Percentiles rank a stretch among this genome's conserved stretches.
Evolutionary conservation across 2,329 filamentous ascomycete species (phyloP).

Genomic region (Penicillium sp.): DNA sequence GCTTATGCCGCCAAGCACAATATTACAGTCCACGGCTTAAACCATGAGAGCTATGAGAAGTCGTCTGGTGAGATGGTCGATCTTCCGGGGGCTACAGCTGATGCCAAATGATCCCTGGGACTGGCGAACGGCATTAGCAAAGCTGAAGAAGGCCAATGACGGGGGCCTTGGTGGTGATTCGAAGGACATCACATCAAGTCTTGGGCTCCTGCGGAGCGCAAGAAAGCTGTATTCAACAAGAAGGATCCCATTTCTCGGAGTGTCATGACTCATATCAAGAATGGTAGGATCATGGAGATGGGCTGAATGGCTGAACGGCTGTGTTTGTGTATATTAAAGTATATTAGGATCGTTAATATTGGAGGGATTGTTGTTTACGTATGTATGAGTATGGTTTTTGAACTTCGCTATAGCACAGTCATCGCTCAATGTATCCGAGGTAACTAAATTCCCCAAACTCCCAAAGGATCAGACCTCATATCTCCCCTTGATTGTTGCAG

Average conservation of each 20-base stretch:
- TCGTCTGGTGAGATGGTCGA: conserved; percentile 15
- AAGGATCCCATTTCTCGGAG: conserved; percentile 40
- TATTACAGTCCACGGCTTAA: conserved; percentile 10
- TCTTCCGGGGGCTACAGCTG: conserved; percentile 21
- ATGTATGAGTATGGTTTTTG: background rate
- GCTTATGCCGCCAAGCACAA: conserved; percentile 21
- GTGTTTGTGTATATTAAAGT: background rate
- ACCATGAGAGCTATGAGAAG: conserved; percentile 21
- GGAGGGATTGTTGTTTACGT: background rate
- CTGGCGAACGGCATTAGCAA: background rate
- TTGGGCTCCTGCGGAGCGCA: conserved; percentile 35
- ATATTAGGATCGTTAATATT: too few relatives aligned
- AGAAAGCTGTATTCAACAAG: conserved; percentile 27
- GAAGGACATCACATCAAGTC: conserved; percentile 42
- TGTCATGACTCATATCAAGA: conserved; percentile 37
- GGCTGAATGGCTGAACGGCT: background rate
- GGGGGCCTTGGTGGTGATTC: conserved; percentile 38
- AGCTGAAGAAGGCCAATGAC: background rate
- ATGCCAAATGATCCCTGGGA: conserved; percentile 10
- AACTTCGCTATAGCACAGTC: too few relatives aligned
- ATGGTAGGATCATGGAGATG: conserved; percentile 33
- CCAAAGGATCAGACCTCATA: conserved; percentile 40
- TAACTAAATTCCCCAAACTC: conserved; percentile 43
- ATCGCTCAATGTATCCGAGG: background rate
- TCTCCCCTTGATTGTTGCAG: conserved; percentile 32